These are phyloP conservation scores for Fusarium tuaranense DNA, from an alignment of 2,329 filamentous ascomycete genomes.

Conservation along the genomic window DNA sequence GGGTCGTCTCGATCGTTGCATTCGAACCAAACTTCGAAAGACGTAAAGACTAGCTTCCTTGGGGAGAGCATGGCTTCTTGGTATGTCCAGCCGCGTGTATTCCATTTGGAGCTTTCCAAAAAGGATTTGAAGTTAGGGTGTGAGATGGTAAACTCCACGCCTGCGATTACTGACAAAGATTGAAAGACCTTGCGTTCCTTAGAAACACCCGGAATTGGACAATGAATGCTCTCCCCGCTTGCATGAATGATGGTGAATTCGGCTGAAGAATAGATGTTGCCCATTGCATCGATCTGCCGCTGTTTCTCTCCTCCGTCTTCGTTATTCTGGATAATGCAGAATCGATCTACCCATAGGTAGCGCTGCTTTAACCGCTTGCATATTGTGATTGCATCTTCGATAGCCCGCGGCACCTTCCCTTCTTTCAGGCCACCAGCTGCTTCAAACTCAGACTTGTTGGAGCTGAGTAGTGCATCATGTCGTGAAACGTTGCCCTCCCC, in stretches of 20 bases:
- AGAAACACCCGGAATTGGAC: neutral
- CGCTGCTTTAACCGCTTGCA: neutral
- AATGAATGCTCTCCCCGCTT: neutral
- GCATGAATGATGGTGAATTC: neutral
- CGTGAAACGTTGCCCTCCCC: neutral
- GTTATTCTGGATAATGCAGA: neutral
- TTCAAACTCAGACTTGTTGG: neutral
- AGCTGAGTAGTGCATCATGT: neutral
- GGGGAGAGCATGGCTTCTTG: neutral
- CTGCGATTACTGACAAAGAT: neutral
- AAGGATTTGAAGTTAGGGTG: neutral
- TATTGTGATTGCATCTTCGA: neutral
- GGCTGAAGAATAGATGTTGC: neutral
- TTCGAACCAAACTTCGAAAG: neutral
- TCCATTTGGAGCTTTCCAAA: neutral
- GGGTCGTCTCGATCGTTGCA: neutral
- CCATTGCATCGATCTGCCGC: neutral
- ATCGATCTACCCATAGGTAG: neutral
- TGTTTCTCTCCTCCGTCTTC: neutral
- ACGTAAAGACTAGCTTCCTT: neutral
- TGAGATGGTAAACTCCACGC: neutral
- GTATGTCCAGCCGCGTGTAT: neutral
- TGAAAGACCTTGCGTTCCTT: neutral
- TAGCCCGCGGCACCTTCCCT: neutral
- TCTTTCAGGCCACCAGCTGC: neutral